Conservation (phyloP, 306 rosid species). For the Cucurbita maxima region DNA sequence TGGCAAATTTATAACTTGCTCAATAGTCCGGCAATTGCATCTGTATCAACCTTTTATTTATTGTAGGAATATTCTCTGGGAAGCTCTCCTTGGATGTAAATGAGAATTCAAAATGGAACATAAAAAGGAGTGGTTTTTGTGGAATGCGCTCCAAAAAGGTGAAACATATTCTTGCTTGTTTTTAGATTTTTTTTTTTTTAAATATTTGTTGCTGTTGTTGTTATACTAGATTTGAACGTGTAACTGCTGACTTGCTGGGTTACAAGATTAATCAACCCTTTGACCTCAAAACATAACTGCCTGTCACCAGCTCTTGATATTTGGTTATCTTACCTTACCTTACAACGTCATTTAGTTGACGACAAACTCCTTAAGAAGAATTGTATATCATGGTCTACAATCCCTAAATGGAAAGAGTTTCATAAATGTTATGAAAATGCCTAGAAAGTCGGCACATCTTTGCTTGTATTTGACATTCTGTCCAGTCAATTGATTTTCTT, state of each 20-base stretch:
- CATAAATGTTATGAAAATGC: not conserved
- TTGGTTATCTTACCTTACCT: not conserved
- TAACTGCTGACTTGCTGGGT: not conserved
- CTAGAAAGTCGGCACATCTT: not conserved
- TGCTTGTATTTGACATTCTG: not conserved
- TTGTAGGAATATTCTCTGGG: conserved; percentile 66
- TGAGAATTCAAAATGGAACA: conserved; percentile 52
- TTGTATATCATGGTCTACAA: not conserved
- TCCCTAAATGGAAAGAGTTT: not conserved
- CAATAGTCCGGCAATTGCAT: not conserved
- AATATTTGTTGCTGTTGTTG: not conserved
- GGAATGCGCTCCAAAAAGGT: conserved; percentile 97
- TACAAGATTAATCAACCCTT: not conserved
- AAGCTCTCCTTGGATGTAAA: conserved; percentile 59
- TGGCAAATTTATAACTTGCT: not conserved
- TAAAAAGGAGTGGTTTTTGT: conserved; percentile 66
- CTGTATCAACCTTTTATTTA: not conserved
- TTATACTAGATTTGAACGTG: not conserved
- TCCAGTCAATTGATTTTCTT: not conserved
- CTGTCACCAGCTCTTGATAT: not conserved
- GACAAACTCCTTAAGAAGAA: not conserved
- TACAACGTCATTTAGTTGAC: not conserved
- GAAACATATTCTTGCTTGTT: not conserved
- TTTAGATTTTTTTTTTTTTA: not conserved
- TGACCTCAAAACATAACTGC: not conserved